These are phyloP conservation scores for Haplosporangium gracile DNA, from an alignment of 192 early-diverging fungal genomes.

Conservation along the genomic window DNA sequence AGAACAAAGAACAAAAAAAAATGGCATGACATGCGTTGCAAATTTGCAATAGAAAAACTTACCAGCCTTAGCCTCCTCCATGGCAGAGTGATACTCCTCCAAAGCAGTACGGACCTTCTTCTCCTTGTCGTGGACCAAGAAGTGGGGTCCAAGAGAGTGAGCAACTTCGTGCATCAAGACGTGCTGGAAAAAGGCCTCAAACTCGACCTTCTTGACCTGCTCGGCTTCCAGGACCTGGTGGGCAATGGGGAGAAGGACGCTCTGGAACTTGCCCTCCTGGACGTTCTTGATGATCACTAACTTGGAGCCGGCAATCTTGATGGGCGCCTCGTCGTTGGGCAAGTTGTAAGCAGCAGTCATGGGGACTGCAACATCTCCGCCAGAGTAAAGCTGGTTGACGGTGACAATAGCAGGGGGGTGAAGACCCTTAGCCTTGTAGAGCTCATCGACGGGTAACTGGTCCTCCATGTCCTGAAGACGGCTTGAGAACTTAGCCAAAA, in stretches of 20 bases:
- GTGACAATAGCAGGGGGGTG: conserved; percentile 78
- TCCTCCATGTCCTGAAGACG: conserved; percentile 76
- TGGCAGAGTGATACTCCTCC: conserved; percentile 77
- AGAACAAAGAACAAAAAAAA: too few species aligned
- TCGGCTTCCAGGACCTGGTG: conserved; percentile 60
- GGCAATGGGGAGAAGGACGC: conserved; percentile 76
- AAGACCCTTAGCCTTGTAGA: conserved; percentile 73
- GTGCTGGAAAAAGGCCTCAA: conserved; percentile 79
- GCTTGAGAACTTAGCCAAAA: conserved; percentile 75
- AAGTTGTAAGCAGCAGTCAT: conserved; percentile 85
- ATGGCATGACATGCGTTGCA: background rate
- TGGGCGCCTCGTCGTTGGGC: conserved; percentile 82
- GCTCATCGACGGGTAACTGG: conserved; percentile 73
- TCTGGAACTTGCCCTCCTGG: conserved; percentile 77
- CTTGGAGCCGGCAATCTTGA: conserved; percentile 75
- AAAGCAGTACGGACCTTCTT: conserved; percentile 75
- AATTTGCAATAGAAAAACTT: background rate
- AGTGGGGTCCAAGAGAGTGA: conserved; percentile 79
- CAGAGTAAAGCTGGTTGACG: conserved; percentile 80
- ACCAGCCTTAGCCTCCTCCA: conserved; percentile 85
- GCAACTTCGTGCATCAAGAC: conserved; percentile 80
- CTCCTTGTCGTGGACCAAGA: conserved; percentile 57
- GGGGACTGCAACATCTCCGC: conserved; percentile 79
- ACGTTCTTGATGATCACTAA: conserved; percentile 84
- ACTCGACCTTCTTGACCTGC: conserved; percentile 70